Conservation (phyloP, 306 rosid genomes). For the Elaeagnus macrophylla region DNA sequence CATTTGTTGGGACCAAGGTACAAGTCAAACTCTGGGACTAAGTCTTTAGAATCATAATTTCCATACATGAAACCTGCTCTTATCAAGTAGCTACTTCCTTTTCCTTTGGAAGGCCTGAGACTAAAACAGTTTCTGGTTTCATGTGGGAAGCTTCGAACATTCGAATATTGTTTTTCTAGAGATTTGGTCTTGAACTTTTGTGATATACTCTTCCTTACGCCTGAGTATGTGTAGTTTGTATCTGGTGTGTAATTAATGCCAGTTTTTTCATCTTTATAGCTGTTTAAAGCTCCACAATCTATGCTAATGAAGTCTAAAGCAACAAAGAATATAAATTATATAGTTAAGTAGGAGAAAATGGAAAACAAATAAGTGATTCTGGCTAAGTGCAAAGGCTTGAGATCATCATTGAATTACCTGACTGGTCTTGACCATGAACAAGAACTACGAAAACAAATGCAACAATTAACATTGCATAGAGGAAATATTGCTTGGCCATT, state of each 20-base stretch:
- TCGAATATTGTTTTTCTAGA: conserved; percentile 1
- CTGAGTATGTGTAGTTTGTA: conserved; percentile 6
- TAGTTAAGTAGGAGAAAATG: too few relatives aligned
- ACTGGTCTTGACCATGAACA: too few relatives aligned
- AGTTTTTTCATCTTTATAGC: conserved; percentile 5
- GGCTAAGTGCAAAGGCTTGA: too few relatives aligned
- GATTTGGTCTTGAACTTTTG: neutral
- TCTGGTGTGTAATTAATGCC: conserved; percentile 13
- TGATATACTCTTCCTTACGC: conserved; percentile 4
- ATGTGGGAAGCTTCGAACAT: conserved; percentile 18
- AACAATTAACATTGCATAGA: too few relatives aligned
- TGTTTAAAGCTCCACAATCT: conserved; percentile 15
- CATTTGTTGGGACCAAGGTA: conserved; percentile 21
- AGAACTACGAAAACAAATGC: too few relatives aligned
- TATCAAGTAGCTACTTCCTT: conserved; percentile 19
- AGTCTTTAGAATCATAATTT: conserved; percentile 8
- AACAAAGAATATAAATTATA: too few relatives aligned
- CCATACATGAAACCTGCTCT: conserved; percentile 24
- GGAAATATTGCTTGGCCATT: too few relatives aligned
- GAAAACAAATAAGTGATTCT: too few relatives aligned
- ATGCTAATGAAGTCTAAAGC: conserved; percentile 22
- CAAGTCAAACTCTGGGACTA: conserved; percentile 15
- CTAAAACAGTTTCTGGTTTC: conserved; percentile 22
- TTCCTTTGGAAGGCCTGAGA: conserved; percentile 7
- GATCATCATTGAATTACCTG: too few relatives aligned